Evolutionary conservation across 805 yeast species (phyloP).

Genomic region (Yamadazyma paraphyllophila): DNA sequence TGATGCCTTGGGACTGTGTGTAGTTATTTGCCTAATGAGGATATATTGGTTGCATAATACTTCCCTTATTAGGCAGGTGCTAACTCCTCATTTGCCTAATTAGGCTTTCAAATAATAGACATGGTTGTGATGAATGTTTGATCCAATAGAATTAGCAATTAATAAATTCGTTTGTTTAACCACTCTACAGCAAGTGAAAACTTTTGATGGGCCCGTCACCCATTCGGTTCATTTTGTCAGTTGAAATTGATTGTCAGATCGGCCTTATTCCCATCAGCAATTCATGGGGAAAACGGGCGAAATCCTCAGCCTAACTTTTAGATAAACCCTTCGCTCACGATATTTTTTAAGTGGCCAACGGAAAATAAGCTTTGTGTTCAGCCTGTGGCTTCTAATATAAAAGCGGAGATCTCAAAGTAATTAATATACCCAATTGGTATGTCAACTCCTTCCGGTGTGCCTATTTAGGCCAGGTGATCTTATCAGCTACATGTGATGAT

Average conservation of each 20-base stretch:
- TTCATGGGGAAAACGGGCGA: neutral
- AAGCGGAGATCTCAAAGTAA: conserved; percentile 3
- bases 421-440: neutral
- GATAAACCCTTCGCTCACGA: neutral
- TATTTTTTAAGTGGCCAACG: neutral
- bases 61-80: conserved; percentile 10
- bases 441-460: conserved; percentile 1
- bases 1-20: conserved; percentile 4
- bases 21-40: conserved; percentile 13
- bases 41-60: conserved; percentile 14
- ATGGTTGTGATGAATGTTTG: neutral
- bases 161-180: neutral
- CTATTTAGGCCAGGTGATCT: neutral
- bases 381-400: neutral
- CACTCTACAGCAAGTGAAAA: neutral
- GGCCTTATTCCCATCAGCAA: neutral
- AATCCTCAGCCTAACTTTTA: neutral
- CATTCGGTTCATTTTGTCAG: no score
- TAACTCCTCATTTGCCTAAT: conserved; percentile 17
- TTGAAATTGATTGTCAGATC: neutral
- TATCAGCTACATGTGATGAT: neutral
- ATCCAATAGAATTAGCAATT: neutral
- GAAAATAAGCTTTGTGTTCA: neutral
- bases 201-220: no score
- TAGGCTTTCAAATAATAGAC: conserved; percentile 8